phyloP scores from a whole-genome alignment of 768 basidiomycete genomes.

The Russula lepida region DNA sequence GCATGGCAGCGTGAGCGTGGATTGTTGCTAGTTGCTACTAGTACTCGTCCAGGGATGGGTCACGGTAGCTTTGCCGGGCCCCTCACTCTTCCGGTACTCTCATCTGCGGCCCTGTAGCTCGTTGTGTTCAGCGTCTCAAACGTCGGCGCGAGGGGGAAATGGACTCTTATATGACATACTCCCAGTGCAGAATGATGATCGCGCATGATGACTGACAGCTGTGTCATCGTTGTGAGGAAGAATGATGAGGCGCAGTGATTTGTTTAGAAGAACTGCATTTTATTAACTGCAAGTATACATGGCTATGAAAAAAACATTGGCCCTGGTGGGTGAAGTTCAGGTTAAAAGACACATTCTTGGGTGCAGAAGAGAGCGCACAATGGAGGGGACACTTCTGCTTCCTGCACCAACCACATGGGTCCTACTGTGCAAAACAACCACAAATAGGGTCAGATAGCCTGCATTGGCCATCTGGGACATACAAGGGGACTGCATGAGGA shows the following conservation, averaged over 20 bases:
- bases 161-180: background rate
- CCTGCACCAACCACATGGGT: too few relatives aligned
- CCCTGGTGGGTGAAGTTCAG: background rate
- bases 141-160: too few relatives aligned
- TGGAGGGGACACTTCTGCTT: too few relatives aligned
- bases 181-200: background rate
- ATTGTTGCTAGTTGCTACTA: too few relatives aligned
- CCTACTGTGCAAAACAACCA: too few relatives aligned
- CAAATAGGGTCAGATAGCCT: background rate
- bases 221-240: background rate
- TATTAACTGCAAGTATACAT: background rate
- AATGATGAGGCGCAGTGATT: background rate
- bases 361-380: too few relatives aligned
- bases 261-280: background rate
- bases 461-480: background rate
- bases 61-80: too few relatives aligned
- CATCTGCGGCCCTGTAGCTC: too few relatives aligned
- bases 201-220: background rate
- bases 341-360: background rate
- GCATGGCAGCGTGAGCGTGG: too few relatives aligned
- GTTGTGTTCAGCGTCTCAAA: too few relatives aligned
- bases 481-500: background rate
- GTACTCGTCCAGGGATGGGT: too few relatives aligned
- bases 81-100: too few relatives aligned
- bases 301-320: background rate